These are phyloP conservation scores for Viridothelium virens DNA, from an alignment of 495 filamentous ascomycete species.

Conservation along the genomic window DNA sequence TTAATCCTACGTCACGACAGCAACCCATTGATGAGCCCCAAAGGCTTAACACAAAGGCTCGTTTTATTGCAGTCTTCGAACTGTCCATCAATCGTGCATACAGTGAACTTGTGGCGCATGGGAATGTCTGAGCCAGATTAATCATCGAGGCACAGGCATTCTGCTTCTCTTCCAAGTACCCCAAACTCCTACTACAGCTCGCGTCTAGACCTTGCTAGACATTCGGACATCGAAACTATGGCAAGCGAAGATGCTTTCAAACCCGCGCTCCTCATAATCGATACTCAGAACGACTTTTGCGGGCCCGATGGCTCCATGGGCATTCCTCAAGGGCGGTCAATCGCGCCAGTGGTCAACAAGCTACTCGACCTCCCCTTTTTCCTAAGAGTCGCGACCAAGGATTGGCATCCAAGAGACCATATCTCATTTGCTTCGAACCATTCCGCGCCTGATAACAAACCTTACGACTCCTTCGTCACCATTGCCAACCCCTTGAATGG, in stretches of 20 bases:
- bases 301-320: slow-evolving; percentile 81
- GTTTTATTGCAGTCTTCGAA: too few species aligned
- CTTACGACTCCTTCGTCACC: slow-evolving; percentile 55
- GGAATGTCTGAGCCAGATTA: too few species aligned
- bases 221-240: not conserved
- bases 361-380: slow-evolving; percentile 67
- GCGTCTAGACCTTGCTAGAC: not conserved
- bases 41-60: too few species aligned
- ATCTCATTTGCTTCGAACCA: slow-evolving; percentile 88
- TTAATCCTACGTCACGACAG: not conserved
- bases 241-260: slow-evolving; percentile 1
- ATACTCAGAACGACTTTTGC: slow-evolving; percentile 83
- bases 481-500: slow-evolving; percentile 59
- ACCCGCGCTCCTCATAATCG: slow-evolving; percentile 5
- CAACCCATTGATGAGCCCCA: not conserved
- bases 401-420: slow-evolving; percentile 79
- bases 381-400: slow-evolving; percentile 72
- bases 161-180: not conserved
- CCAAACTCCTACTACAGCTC: not conserved
- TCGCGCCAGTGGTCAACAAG: slow-evolving; percentile 62
- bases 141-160: not conserved
- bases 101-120: too few species aligned
- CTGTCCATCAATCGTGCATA: not conserved
- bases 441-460: slow-evolving; percentile 50
- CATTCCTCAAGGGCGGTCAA: slow-evolving; percentile 60